A percentile compares a stretch with the other conserved stretches of the same genome.
These are phyloP conservation scores for Nakazawaea wyomingensis DNA, from an alignment of 805 yeast genomes.

Conservation along the genomic window DNA sequence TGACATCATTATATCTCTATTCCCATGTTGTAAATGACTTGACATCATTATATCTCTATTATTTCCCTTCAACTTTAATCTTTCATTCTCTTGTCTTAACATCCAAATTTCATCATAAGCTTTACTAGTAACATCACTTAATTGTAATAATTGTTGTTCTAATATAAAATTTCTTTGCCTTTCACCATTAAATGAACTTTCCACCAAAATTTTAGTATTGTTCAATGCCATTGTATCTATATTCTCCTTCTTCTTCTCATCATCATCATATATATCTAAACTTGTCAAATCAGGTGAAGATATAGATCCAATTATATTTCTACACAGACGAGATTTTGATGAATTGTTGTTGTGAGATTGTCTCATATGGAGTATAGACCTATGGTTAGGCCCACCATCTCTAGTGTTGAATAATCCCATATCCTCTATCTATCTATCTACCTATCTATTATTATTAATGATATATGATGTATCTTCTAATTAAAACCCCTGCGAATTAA, in stretches of 20 bases:
- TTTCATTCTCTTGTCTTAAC: background rate
- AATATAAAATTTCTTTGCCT: constrained; percentile 3
- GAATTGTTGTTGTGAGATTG: background rate
- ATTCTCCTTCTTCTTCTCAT: background rate
- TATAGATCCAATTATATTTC: background rate
- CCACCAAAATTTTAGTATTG: constrained; percentile 5
- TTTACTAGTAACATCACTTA: constrained; percentile 3
- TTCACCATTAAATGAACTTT: constrained; percentile 3
- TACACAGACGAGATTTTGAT: background rate
- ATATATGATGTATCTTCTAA: too few relatives aligned
- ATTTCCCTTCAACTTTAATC: too few relatives aligned
- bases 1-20: too few relatives aligned
- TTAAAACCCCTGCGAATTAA: too few relatives aligned
- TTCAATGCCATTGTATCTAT: background rate
- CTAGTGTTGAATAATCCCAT: background rate
- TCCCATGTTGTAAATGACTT: too few relatives aligned
- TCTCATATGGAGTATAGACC: background rate
- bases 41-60: background rate
- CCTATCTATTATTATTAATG: too few relatives aligned
- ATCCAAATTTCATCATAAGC: constrained; percentile 5
- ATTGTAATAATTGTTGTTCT: constrained; percentile 6
- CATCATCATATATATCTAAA: background rate
- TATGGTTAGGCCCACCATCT: constrained; percentile 2
- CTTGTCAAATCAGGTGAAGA: constrained; percentile 3
- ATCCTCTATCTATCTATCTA: too few relatives aligned